Percentiles rank a stretch among this genome's conserved stretches.
phyloP scores from a whole-genome alignment of 2,329 filamentous ascomycete species.

The Exophiala sp. region DNA sequence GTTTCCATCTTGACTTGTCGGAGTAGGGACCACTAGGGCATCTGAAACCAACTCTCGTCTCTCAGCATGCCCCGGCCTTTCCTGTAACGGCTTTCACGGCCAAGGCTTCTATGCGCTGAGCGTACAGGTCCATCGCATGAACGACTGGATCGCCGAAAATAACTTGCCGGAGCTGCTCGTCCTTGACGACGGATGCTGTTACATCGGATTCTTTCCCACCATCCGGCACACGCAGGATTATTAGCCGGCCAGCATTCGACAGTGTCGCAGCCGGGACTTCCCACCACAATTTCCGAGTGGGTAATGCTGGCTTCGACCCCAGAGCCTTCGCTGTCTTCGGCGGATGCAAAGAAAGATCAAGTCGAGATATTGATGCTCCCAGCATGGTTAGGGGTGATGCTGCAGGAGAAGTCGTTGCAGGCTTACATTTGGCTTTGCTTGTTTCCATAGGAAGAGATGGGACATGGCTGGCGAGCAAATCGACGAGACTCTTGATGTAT shows the following conservation, averaged over 20 bases:
- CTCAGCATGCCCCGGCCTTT: conserved; percentile 13
- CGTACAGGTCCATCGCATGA: conserved; percentile 75
- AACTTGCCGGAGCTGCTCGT: conserved; percentile 61
- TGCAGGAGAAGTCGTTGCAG: neutral
- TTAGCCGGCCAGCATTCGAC: conserved; percentile 63
- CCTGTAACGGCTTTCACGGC: conserved; percentile 63
- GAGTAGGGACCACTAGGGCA: no score
- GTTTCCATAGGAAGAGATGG: conserved; percentile 35
- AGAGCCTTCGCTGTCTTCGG: conserved; percentile 25
- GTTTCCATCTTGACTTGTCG: no score
- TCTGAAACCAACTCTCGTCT: no score
- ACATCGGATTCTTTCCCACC: conserved; percentile 51
- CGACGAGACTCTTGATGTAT: conserved; percentile 66
- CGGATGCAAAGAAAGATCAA: conserved; percentile 21
- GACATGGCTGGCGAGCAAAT: conserved; percentile 60
- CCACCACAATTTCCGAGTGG: conserved; percentile 46
- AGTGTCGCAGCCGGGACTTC: conserved; percentile 59
- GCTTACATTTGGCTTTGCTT: neutral
- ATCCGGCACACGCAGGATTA: conserved; percentile 52
- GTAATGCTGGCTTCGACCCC: neutral
- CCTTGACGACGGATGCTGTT: conserved; percentile 61
- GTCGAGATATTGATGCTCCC: conserved; percentile 20
- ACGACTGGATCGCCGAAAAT: conserved; percentile 77
- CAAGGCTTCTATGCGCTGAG: conserved; percentile 62
- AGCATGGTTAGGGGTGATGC: conserved; percentile 12